Base-by-base conservation (phyloP, 2,329 filamentous ascomycete species). In the Xylariaceae sp. region DNA sequence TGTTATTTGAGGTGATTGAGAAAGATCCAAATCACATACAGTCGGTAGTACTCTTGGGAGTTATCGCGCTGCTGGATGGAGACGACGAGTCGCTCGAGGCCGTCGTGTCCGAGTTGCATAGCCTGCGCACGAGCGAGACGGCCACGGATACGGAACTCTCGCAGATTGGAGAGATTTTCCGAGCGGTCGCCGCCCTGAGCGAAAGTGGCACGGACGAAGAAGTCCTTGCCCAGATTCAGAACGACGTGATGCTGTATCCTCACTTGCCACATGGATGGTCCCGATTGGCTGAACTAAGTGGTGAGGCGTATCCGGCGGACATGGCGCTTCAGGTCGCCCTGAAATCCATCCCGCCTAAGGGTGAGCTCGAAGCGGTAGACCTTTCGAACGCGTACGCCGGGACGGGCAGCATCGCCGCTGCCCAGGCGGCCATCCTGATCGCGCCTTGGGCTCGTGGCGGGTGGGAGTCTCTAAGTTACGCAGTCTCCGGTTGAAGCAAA, bases 281-380 rank as follows among this genome's bases (percentile, higher is more conserved):
- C 42, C 79, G 87, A 49, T 75, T 97, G 29, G 84, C 88, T 0
- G 78, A 83, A 39, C 70, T 80, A 0, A 80, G 79, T 0, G 80
- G 78, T 2, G 72, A 75, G 50, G 72, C 74, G n/a, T 73, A 78
- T 53, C 72, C 77, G 0, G 86, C 88, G 2, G 83, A 88, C 61
- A 91, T 96, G 84, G 89, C 91, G 1, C 76, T 95, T 57, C 80
- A 85, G 65, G 89, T 91, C n/a, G 91, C 91, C 0, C 67, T 81
- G 39, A 84, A 85, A 62, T 84, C 81, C 6, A 83, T 91, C 2
- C 88, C 91, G 37, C 91, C 91, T 0, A 72, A 78, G 49, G 89
- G 90, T 0, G 73, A 77, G 1, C 73, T 95, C 9, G 81, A 80
- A 19, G 84, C 89, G 1, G 75, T 78, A 29, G 88, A 89, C 56